These are phyloP conservation scores for Chrysochromulina tobinii DNA, from an alignment of 78 protist genomes.

Conservation along the genomic window DNA sequence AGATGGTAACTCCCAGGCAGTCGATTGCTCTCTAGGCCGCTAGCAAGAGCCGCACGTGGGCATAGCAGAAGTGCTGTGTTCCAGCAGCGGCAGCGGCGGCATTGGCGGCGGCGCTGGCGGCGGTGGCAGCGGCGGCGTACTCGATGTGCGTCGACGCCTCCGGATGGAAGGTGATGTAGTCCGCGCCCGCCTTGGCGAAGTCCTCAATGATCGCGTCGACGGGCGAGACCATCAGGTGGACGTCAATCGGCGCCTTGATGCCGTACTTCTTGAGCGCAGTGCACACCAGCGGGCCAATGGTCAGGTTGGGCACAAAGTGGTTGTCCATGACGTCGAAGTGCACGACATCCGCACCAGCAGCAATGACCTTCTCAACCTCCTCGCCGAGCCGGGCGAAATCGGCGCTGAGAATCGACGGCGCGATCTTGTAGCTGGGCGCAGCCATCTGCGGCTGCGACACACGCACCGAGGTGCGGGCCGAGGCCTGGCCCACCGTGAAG, in stretches of 20 bases:
- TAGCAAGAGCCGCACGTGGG: no score
- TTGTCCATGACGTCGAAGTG: constrained; percentile 66
- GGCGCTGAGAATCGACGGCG: constrained; percentile 63
- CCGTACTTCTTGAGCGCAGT: constrained; percentile 40
- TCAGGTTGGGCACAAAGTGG: constrained; percentile 68
- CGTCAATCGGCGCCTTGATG: neutral
- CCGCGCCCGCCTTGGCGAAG: constrained; percentile 39
- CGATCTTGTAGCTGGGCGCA: constrained; percentile 21
- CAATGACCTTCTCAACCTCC: constrained; percentile 43
- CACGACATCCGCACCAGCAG: constrained; percentile 58
- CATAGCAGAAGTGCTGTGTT: no score
- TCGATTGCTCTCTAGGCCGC: no score
- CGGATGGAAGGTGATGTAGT: constrained; percentile 60
- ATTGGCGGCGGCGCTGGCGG: no score
- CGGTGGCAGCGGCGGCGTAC: neutral
- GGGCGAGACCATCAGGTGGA: constrained; percentile 63
- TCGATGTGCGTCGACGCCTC: constrained; percentile 45
- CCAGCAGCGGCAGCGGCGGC: no score
- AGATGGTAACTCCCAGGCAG: no score
- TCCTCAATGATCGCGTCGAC: constrained; percentile 31
- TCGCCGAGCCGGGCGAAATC: constrained; percentile 58
- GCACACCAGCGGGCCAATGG: constrained; percentile 62
- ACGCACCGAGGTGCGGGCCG: no score
- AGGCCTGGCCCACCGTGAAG: no score
- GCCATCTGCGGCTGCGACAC: no score